phyloP scores from a whole-genome alignment of 2,329 filamentous ascomycete genomes.

The Ophioceras dolichostomum region DNA sequence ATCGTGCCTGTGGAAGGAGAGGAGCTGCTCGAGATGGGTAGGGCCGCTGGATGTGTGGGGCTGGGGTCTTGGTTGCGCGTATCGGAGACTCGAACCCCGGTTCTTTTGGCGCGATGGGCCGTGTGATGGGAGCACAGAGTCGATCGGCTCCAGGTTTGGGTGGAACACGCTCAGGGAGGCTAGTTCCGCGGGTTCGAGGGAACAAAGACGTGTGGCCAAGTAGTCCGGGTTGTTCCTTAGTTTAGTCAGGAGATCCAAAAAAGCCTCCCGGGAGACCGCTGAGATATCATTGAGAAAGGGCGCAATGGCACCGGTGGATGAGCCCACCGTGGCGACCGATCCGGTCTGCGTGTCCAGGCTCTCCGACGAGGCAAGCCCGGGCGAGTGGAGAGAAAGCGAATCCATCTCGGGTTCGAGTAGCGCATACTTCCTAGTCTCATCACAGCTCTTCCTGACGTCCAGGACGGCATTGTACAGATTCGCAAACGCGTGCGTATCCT shows the following conservation, averaged over 20 bases:
- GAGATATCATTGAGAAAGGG: conserved; percentile 65
- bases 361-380: conserved; percentile 34
- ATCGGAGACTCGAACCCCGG: conserved; percentile 11
- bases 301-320: conserved; percentile 28
- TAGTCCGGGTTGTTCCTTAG: conserved; percentile 82
- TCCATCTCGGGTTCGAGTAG: conserved; percentile 63
- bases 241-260: conserved; percentile 69
- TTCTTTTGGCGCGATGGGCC: conserved; percentile 21
- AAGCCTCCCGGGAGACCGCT: conserved; percentile 57
- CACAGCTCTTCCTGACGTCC: conserved; percentile 67
- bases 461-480: conserved; percentile 66
- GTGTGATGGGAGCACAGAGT: conserved; percentile 69
- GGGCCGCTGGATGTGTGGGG: conserved; percentile 19
- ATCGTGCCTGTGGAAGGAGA: conserved; percentile 83
- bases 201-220: conserved; percentile 68
- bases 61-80: conserved; percentile 17
- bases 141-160: conserved; percentile 66
- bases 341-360: conserved; percentile 35
- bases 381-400: conserved; percentile 33
- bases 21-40: conserved; percentile 66
- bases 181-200: conserved; percentile 64
- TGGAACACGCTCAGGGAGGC: conserved; percentile 67
- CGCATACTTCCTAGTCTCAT: conserved; percentile 58
- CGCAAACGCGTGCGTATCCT: conserved; percentile 68
- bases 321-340: conserved; percentile 19